Evolutionary conservation across 1,284 basidiomycete species (phyloP).

Genomic region (Irpex sp.): DNA sequence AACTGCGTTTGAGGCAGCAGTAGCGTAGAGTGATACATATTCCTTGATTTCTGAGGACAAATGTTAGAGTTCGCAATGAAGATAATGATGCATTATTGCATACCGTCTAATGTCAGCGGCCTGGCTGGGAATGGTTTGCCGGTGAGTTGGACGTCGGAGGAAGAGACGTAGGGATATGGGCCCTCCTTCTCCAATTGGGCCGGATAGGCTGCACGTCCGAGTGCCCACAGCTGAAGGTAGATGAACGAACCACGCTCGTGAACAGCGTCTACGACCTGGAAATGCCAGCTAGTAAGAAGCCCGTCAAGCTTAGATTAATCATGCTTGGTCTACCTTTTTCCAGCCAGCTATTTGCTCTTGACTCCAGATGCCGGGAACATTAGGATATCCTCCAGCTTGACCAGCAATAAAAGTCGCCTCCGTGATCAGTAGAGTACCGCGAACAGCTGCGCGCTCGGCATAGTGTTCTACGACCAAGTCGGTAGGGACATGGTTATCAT

Average conservation of each 20-base stretch:
- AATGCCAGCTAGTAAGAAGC: not conserved
- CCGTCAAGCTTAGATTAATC: not conserved
- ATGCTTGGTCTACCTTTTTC: conserved; percentile 34
- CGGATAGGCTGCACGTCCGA: conserved; percentile 36
- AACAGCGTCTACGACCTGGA: conserved; percentile 25
- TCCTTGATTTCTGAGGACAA: no score
- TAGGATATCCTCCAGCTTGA: conserved; percentile 31
- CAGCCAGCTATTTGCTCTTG: conserved; percentile 41
- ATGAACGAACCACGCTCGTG: conserved; percentile 35
- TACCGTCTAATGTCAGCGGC: conserved; percentile 30
- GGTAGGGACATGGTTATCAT: conserved; percentile 22
- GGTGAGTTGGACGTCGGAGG: conserved; percentile 26
- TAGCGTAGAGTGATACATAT: no score
- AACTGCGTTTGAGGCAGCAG: no score
- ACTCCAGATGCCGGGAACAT: conserved; percentile 41
- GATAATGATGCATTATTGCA: no score
- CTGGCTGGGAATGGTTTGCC: conserved; percentile 30
- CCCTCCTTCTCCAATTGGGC: conserved; percentile 25
- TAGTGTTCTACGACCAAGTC: conserved; percentile 41
- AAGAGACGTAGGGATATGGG: conserved; percentile 30
- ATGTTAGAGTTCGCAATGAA: no score
- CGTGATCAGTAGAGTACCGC: conserved; percentile 45
- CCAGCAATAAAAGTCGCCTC: conserved; percentile 42
- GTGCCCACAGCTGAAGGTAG: conserved; percentile 44
- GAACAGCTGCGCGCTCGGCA: conserved; percentile 36